phyloP scores from a whole-genome alignment of 768 basidiomycete genomes.

The Tulasnella sp. region DNA sequence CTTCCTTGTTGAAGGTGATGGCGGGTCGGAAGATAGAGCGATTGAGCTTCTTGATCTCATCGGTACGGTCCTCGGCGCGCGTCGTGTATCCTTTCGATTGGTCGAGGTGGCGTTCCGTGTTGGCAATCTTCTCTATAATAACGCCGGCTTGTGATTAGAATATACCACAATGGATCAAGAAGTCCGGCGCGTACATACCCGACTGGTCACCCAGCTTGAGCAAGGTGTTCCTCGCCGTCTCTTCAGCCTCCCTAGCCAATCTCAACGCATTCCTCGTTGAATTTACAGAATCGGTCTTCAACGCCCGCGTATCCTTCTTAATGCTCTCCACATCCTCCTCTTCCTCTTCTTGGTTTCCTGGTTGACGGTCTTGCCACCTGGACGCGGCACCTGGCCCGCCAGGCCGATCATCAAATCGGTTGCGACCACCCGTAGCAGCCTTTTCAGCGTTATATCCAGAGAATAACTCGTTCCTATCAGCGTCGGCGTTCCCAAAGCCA shows the following conservation, averaged over 20 bases:
- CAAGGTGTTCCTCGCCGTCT: conserved; percentile 81
- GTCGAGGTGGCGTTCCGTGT: conserved; percentile 91
- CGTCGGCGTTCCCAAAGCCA: conserved; percentile 46
- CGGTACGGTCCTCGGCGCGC: conserved; percentile 86
- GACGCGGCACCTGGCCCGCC: conserved; percentile 36
- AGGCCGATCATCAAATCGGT: conserved; percentile 25
- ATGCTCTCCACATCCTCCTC: conserved; percentile 91
- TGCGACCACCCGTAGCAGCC: conserved; percentile 23
- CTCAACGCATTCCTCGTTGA: conserved; percentile 87
- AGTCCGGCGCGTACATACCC: too few species aligned
- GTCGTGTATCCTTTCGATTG: conserved; percentile 76
- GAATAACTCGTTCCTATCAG: conserved; percentile 64
- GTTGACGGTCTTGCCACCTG: conserved; percentile 12
- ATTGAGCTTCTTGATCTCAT: conserved; percentile 89
- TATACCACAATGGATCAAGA: too few species aligned
- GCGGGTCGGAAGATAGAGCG: conserved; percentile 89
- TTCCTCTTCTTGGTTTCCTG: conserved; percentile 36
- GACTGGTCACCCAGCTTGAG: conserved; percentile 83
- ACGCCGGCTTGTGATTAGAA: too few species aligned
- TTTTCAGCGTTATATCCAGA: conserved; percentile 57
- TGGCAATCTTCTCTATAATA: conserved; percentile 65
- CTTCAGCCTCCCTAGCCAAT: conserved; percentile 91
- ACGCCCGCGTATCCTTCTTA: conserved; percentile 76
- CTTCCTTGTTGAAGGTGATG: conserved; percentile 86
- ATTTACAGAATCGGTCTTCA: conserved; percentile 86